Conservation (phyloP, 805 yeast species). For the Starmerella apis region DNA sequence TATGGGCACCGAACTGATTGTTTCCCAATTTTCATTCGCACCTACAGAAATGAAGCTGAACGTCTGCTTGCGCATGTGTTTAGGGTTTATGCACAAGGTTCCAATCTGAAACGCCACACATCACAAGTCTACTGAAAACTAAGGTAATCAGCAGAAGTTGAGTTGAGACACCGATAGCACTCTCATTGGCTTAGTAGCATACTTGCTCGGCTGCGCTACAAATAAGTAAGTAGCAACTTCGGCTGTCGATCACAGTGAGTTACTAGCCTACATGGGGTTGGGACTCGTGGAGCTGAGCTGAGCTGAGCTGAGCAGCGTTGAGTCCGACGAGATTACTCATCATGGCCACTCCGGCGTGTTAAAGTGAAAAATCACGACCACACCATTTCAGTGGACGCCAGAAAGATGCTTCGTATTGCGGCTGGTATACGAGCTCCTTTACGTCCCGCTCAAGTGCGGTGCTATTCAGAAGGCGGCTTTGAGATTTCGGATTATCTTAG, state of each 20-base stretch:
- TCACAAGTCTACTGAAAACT: not conserved
- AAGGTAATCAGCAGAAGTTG: not conserved
- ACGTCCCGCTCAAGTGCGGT: slow-evolving; percentile 5
- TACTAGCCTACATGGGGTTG: no score
- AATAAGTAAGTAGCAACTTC: no score
- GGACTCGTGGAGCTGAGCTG: no score
- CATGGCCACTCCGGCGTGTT: not conserved
- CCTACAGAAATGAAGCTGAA: no score
- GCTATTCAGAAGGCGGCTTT: slow-evolving; percentile 22
- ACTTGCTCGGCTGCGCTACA: no score
- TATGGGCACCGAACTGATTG: no score
- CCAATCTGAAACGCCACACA: not conserved
- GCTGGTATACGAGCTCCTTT: not conserved
- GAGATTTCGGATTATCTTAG: slow-evolving; percentile 19
- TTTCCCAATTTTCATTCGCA: no score
- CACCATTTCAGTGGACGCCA: not conserved
- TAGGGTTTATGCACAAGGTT: not conserved
- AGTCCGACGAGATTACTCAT: slow-evolving; percentile 1
- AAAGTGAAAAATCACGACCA: not conserved
- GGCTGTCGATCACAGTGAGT: no score
- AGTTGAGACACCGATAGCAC: no score
- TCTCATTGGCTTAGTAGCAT: no score
- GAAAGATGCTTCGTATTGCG: not conserved
- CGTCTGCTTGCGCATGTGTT: no score
- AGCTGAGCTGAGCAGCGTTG: no score